Evolutionary conservation across 176 grass and related monocot species (phyloP).

Genomic region (Lolium perenne): DNA sequence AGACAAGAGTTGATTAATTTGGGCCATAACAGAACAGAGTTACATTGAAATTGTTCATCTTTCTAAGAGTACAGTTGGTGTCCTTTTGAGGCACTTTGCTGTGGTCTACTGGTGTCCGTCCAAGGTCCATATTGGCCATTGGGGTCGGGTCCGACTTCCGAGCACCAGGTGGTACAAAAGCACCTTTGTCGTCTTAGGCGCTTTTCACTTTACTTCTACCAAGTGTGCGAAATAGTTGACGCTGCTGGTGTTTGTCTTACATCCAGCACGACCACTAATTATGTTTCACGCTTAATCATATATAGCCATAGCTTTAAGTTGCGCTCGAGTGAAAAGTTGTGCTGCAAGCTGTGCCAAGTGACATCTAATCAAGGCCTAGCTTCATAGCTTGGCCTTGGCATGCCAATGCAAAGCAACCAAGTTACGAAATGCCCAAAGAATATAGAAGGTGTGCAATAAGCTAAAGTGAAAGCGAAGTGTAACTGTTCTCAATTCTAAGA

Average conservation of each 20-base stretch:
- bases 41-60: not conserved
- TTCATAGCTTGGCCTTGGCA: slow-evolving; percentile 29
- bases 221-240: not conserved
- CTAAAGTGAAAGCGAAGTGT: not conserved
- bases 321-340: slow-evolving; percentile 6
- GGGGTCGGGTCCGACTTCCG: not conserved
- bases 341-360: slow-evolving; percentile 27
- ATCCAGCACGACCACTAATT: slow-evolving; percentile 23
- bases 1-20: not conserved
- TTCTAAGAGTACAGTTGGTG: not conserved
- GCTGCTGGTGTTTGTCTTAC: slow-evolving; percentile 21
- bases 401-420: slow-evolving; percentile 22
- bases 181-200: not conserved
- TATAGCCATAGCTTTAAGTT: slow-evolving; percentile 14
- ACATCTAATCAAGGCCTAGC: slow-evolving; percentile 27
- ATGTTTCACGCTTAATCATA: slow-evolving; percentile 36
- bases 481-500: not conserved
- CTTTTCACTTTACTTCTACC: not conserved
- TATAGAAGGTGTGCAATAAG: no score
- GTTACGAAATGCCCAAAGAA: not conserved
- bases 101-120: slow-evolving; percentile 14
- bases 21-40: not conserved
- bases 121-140: not conserved
- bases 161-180: slow-evolving; percentile 29
- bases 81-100: not conserved